Evolutionary conservation across 2,329 filamentous ascomycete species (phyloP).

Genomic region (Penicillium sclerotigenum): DNA sequence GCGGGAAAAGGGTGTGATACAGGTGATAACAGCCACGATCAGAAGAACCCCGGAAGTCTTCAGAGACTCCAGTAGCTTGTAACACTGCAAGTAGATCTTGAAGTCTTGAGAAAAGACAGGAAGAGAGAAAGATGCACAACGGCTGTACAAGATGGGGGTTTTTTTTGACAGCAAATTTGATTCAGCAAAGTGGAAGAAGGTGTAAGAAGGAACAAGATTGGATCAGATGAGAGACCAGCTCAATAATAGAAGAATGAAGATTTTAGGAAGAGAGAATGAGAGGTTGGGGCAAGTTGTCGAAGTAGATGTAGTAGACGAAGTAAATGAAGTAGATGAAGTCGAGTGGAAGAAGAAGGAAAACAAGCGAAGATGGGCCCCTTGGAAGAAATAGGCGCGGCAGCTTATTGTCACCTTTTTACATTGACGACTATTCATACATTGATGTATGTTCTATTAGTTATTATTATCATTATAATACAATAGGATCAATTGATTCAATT

Average conservation of each 20-base stretch:
- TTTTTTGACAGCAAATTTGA: background rate
- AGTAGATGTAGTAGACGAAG: background rate
- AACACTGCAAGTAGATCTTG: background rate
- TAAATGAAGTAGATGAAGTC: background rate
- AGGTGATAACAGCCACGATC: background rate
- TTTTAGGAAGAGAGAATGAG: background rate
- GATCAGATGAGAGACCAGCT: background rate
- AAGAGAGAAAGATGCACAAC: background rate
- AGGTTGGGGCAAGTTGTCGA: background rate
- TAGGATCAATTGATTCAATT: background rate
- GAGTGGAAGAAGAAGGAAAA: conserved; percentile 3
- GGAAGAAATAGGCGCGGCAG: conserved; percentile 13
- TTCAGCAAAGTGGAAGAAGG: background rate
- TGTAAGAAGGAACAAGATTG: background rate
- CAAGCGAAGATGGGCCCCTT: conserved; percentile 16
- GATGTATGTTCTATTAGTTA: background rate
- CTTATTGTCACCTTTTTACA: conserved; percentile 4
- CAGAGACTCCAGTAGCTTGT: background rate
- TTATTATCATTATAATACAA: background rate
- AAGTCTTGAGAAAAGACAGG: background rate
- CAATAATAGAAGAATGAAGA: background rate
- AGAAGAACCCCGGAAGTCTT: background rate
- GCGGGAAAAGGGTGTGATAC: conserved; percentile 1
- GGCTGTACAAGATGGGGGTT: background rate
- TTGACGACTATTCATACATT: background rate